Evolutionary conservation across 1,284 basidiomycete genomes (phyloP).

Genomic region (Pseudozyma sp.): DNA sequence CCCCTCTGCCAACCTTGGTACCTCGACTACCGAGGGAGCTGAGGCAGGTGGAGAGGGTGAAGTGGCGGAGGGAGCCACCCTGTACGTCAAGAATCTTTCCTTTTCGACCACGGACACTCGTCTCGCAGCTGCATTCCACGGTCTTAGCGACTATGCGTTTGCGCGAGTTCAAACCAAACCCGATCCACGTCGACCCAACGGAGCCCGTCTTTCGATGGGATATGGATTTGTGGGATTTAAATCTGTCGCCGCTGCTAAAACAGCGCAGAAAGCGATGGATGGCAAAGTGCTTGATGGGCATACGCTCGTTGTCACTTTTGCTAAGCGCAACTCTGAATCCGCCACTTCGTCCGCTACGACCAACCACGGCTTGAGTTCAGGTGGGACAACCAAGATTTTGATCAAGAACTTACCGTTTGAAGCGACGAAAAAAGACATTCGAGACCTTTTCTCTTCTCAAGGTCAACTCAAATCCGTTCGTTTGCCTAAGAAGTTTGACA

Average conservation of each 20-base stretch:
- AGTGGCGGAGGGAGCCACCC: conserved; percentile 79
- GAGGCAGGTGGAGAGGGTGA: conserved; percentile 27
- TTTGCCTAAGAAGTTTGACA: conserved; percentile 79
- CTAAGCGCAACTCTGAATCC: conserved; percentile 83
- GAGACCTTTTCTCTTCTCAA: conserved; percentile 80
- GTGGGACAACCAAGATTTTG: conserved; percentile 73
- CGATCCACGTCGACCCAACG: conserved; percentile 73
- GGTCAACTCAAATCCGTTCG: conserved; percentile 76
- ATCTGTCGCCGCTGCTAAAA: conserved; percentile 78
- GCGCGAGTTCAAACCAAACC: conserved; percentile 91
- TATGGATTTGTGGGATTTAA: conserved; percentile 96
- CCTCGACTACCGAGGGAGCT: too few species aligned
- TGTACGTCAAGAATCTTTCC: conserved; percentile 94
- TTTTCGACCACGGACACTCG: conserved; percentile 87
- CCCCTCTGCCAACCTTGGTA: conserved; percentile 3
- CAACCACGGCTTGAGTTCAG: conserved; percentile 72
- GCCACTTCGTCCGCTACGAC: conserved; percentile 69
- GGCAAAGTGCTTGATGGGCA: conserved; percentile 90
- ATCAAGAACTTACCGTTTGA: conserved; percentile 99
- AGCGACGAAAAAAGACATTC: conserved; percentile 89
- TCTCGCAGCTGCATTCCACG: conserved; percentile 78
- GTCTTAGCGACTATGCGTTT: conserved; percentile 84
- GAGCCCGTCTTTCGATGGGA: conserved; percentile 81
- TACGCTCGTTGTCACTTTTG: conserved; percentile 84
- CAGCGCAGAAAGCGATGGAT: conserved; percentile 82